Conservation (phyloP, 371 early-diverging fungal species). For the Mortierella sp. region DNA sequence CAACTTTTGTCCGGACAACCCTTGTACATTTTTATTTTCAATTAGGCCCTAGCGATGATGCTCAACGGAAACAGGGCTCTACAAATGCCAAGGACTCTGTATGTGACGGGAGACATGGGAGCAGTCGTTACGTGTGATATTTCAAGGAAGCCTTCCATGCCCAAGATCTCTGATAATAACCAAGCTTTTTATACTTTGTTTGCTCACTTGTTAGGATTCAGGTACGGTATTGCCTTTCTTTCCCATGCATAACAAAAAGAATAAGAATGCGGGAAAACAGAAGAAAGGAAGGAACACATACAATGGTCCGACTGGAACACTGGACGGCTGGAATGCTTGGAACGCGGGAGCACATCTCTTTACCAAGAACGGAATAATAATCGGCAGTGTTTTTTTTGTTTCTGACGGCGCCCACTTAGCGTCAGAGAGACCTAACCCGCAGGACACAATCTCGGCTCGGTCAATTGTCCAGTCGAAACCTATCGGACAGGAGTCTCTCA, state of each 20-base stretch:
- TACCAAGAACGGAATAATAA: slow-evolving; percentile 1
- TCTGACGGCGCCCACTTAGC: not conserved
- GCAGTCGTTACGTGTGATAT: not conserved
- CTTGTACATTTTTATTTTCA: not conserved
- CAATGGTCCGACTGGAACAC: not conserved
- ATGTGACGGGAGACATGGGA: not conserved
- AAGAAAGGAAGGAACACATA: not conserved
- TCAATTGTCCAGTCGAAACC: slow-evolving; percentile 10
- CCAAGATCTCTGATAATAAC: not conserved
- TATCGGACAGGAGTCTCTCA: slow-evolving; percentile 26
- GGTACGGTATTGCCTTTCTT: not conserved
- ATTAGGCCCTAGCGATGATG: not conserved
- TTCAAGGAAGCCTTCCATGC: not conserved
- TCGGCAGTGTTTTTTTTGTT: not conserved
- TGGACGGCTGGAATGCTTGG: not conserved
- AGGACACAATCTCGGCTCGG: slow-evolving; percentile 43
- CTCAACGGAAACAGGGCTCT: slow-evolving; percentile 6
- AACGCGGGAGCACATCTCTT: not conserved
- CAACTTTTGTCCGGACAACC: slow-evolving; percentile 11
- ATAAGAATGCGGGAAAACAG: not conserved
- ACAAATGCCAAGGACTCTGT: not conserved
- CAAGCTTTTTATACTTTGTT: not conserved
- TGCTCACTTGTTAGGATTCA: not conserved
- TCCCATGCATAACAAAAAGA: not conserved
- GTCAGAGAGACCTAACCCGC: slow-evolving; percentile 22